A percentile compares a stretch with the other conserved stretches of the same genome.
phyloP scores from a whole-genome alignment of 345 rosid genomes.

The Eutrema japonicum region DNA sequence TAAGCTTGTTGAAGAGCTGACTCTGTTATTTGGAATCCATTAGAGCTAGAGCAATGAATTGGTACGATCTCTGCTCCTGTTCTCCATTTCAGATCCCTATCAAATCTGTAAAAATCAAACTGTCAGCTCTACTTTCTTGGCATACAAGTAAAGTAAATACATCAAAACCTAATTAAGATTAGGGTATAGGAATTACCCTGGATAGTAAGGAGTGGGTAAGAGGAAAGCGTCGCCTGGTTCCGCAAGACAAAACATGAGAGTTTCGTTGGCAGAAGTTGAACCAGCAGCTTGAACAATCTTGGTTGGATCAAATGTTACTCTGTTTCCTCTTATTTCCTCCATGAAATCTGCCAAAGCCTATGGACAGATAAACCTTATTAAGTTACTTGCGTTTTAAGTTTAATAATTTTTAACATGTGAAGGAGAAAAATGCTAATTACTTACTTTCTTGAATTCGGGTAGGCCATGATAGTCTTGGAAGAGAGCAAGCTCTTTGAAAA shows the following conservation, averaged over 20 bases:
- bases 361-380: background rate
- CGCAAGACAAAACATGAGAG: constrained; percentile 70
- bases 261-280: constrained; percentile 80
- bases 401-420: background rate
- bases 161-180: background rate
- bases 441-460: constrained; percentile 66
- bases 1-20: constrained; percentile 69
- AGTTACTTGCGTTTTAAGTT: background rate
- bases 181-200: constrained; percentile 56
- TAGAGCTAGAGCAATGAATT: constrained; percentile 54
- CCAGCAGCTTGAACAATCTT: constrained; percentile 72
- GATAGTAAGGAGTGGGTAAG: constrained; percentile 78
- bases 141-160: background rate
- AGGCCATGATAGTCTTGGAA: constrained; percentile 83
- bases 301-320: constrained; percentile 58
- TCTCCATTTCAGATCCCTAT: constrained; percentile 71
- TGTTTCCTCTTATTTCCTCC: constrained; percentile 75
- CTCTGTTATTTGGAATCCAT: constrained; percentile 57
- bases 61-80: constrained; percentile 63
- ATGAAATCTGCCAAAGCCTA: constrained; percentile 75
- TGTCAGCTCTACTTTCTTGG: constrained; percentile 21
- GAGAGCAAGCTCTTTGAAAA: constrained; percentile 77
- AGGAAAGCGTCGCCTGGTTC: constrained; percentile 76
- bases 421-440: background rate
- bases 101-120: constrained; percentile 52